Evolutionary conservation across 495 filamentous ascomycete species (phyloP).

Genomic region (Hypoxylon subgilvum): DNA sequence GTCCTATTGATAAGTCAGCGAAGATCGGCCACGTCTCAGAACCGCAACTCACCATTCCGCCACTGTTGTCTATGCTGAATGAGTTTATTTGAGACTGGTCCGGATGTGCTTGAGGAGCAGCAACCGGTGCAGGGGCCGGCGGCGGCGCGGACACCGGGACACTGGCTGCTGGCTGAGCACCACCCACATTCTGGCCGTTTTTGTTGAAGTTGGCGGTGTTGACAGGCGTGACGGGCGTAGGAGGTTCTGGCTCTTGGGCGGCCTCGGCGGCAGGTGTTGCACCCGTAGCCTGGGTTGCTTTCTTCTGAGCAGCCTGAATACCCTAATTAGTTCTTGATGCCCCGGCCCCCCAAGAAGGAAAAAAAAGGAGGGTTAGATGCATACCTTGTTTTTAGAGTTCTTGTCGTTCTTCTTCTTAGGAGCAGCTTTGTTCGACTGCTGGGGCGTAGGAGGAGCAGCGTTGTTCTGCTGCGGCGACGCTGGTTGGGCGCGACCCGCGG

Average conservation of each 20-base stretch:
- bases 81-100: constrained; percentile 47
- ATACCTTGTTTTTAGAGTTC: constrained; percentile 76
- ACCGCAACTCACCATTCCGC: constrained; percentile 45
- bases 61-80: constrained; percentile 41
- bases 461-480: constrained; percentile 77
- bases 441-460: constrained; percentile 86
- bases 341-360: no score
- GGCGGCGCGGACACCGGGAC: constrained; percentile 50
- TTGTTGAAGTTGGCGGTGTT: constrained; percentile 67
- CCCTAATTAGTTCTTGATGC: constrained; percentile 39
- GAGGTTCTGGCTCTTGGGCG: constrained; percentile 72
- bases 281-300: constrained; percentile 64
- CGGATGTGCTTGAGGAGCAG: constrained; percentile 53
- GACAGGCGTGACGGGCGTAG: constrained; percentile 86
- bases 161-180: constrained; percentile 52
- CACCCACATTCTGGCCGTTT: constrained; percentile 59
- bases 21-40: background rate
- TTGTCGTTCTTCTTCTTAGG: constrained; percentile 86
- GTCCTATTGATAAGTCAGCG: constrained; percentile 37
- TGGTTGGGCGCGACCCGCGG: constrained; percentile 66
- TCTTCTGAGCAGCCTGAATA: constrained; percentile 71
- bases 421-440: constrained; percentile 74
- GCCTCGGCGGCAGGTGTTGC: constrained; percentile 79
- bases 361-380: constrained; percentile 43
- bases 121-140: constrained; percentile 55